Base-by-base conservation (phyloP, 2,329 filamentous ascomycete species). In the Epichloe elymi region DNA sequence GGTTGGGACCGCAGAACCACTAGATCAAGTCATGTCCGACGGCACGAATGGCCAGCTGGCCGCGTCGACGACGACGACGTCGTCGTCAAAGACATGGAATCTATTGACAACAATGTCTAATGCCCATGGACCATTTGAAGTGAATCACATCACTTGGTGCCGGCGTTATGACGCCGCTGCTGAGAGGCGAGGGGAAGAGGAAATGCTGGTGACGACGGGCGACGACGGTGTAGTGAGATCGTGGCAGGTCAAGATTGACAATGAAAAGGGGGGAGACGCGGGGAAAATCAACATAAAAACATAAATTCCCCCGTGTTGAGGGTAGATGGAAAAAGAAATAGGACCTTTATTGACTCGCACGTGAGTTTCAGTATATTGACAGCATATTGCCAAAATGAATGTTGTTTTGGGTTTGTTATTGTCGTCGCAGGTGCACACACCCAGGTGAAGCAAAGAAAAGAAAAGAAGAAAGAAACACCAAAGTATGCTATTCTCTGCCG, bases 91-190 rank as follows among this genome's bases (percentile, higher is more conserved):
- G 5, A 30, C 40, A 11, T 97, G 93, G 93, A 73, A 74, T 6
- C 67, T 91, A 3, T 62, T 95, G 15, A 79, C 81, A 0, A 77
- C 78, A n/a, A 63, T 86, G 1, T 74, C 83, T 46, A 83, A 83
- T 36, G 87, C 84, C 2, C 93, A 98, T 65, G 90, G 88, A 1
- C 87, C 94, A 2, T 96, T 91, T 62, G 93, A 98, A 68, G 77
- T 97, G 56, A 98, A 98, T 61, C 89, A 96, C 66, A 78, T 93
- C 46, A 82, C 80, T 2, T 98, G 93, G 93, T 89, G 88, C 57
- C 79, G 76, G 59, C 76, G 90, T 52, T 85, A 80, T 52, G 89
- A 95, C 64, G 74, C 74, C 47, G 83, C 71, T 1, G 67, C 68
- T 1, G 75, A 75, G 62, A 73, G 69, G 55, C 74, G 67, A 50